Evolutionary conservation across 768 basidiomycete genomes (phyloP), one percentile per base, ranked within the genome.

Genomic region (Tricholoma matsutake): DNA sequence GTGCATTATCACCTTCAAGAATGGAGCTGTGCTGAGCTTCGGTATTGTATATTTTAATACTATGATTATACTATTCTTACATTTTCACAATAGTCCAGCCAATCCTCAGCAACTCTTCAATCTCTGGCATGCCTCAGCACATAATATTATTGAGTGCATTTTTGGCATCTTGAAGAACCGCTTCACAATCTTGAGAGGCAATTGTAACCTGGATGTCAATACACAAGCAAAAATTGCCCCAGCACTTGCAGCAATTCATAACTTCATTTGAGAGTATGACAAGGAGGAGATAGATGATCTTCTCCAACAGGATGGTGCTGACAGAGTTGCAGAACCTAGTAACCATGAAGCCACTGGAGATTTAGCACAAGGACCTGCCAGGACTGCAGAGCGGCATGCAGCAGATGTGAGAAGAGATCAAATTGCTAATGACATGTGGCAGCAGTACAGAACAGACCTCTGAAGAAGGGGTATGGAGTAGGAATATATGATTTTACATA

Each of bases 81-180:
- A 43, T 43, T 43, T 43, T 43, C 41, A 47, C 10, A 25, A 25
- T 25, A 72, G 73, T 9, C 76, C 76, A n/a, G n/a, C n/a, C n/a
- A n/a, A n/a, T n/a, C n/a, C n/a, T n/a, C n/a, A n/a, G n/a, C n/a
- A n/a, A n/a, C n/a, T n/a, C n/a, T n/a, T n/a, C n/a, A n/a, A n/a
- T n/a, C n/a, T n/a, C n/a, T n/a, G n/a, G n/a, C n/a, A n/a, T n/a
- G n/a, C n/a, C n/a, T n/a, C n/a, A n/a, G n/a, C n/a, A n/a, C n/a
- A n/a, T n/a, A n/a, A n/a, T n/a, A n/a, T n/a, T n/a, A n/a, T n/a
- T n/a, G n/a, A n/a, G n/a, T n/a, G n/a, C n/a, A n/a, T n/a, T n/a
- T 79, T 79, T 72, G 76, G 77, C 25, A 63, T 73, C 6, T 2
- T 72, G 54, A 75, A 74, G 59, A 54, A 55, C 11, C 54, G 62